phyloP scores from a whole-genome alignment of 495 filamentous ascomycete genomes.

The Xylaria cubensis region DNA sequence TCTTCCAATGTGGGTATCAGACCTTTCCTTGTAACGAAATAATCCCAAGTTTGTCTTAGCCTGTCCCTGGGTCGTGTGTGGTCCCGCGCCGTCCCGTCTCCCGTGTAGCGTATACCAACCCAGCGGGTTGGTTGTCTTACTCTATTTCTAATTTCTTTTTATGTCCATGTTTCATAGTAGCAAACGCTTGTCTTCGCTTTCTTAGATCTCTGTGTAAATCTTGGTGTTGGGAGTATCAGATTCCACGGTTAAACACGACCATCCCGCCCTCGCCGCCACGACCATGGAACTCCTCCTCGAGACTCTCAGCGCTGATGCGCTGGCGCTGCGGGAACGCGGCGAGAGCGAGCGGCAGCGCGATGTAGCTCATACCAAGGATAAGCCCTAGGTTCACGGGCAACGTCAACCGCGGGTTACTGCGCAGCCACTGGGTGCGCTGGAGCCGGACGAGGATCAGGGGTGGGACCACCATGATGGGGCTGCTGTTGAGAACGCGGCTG shows the following conservation, averaged over 20 bases:
- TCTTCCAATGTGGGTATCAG: neutral
- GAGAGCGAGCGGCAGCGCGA: conserved; percentile 84
- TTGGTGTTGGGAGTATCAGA: conserved; percentile 52
- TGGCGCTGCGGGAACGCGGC: conserved; percentile 93
- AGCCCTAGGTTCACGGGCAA: conserved; percentile 83
- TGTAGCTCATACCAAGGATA: conserved; percentile 79
- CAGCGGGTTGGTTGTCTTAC: neutral
- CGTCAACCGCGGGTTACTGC: conserved; percentile 70
- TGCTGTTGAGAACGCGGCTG: conserved; percentile 87
- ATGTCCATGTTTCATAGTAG: neutral
- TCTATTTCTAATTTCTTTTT: conserved; percentile 1
- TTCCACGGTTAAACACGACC: conserved; percentile 92
- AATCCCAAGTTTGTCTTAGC: neutral
- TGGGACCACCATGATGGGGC: conserved; percentile 95
- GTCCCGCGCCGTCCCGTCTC: neutral
- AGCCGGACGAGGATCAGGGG: conserved; percentile 82
- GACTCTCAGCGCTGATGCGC: conserved; percentile 68
- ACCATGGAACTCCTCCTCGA: conserved; percentile 85
- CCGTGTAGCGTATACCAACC: neutral
- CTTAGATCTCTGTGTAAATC: conserved; percentile 13
- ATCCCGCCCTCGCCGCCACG: conserved; percentile 73
- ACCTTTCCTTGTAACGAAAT: neutral
- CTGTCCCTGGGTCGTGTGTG: neutral
- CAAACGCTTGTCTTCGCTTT: neutral
- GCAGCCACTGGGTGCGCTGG: conserved; percentile 78